Evolutionary conservation across 495 filamentous ascomycete genomes (phyloP).

Genomic region (Penicillium lagena): DNA sequence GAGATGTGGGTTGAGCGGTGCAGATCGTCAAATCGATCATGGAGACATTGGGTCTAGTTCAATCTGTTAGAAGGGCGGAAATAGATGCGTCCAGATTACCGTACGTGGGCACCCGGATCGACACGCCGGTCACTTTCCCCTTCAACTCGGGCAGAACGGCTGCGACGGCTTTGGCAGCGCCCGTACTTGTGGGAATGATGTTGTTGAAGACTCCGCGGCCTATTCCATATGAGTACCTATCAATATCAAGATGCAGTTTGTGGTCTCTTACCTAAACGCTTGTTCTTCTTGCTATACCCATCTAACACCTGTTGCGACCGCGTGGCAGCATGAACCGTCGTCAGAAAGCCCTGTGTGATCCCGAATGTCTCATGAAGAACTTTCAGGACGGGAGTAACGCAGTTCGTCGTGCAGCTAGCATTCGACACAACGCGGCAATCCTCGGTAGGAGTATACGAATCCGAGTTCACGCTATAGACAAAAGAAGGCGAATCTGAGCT

Average conservation of each 20-base stretch:
- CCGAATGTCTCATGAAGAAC: slow-evolving; percentile 25
- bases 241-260: neutral
- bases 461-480: slow-evolving; percentile 30
- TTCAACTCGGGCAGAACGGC: slow-evolving; percentile 23
- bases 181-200: slow-evolving; percentile 29
- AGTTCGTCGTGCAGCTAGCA: slow-evolving; percentile 33
- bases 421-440: slow-evolving; percentile 22
- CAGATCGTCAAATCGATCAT: slow-evolving; percentile 31
- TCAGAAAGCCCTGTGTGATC: slow-evolving; percentile 25
- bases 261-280: slow-evolving; percentile 17
- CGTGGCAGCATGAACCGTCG: slow-evolving; percentile 29
- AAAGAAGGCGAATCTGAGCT: slow-evolving; percentile 29
- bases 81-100: slow-evolving; percentile 1
- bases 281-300: slow-evolving; percentile 34
- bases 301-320: slow-evolving; percentile 32
- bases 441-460: slow-evolving; percentile 17
- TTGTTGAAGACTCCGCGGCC: slow-evolving; percentile 30
- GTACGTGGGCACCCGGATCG: slow-evolving; percentile 30
- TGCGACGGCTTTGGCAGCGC: slow-evolving; percentile 28
- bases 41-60: slow-evolving; percentile 26
- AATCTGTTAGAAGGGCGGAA: neutral
- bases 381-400: slow-evolving; percentile 28
- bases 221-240: slow-evolving; percentile 3
- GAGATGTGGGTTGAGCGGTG: slow-evolving; percentile 25
- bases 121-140: slow-evolving; percentile 29